Percentiles rank a stretch among this genome's conserved stretches.
phyloP scores from a whole-genome alignment of 371 early-diverging fungal species.

The Mucor lusitanicus region DNA sequence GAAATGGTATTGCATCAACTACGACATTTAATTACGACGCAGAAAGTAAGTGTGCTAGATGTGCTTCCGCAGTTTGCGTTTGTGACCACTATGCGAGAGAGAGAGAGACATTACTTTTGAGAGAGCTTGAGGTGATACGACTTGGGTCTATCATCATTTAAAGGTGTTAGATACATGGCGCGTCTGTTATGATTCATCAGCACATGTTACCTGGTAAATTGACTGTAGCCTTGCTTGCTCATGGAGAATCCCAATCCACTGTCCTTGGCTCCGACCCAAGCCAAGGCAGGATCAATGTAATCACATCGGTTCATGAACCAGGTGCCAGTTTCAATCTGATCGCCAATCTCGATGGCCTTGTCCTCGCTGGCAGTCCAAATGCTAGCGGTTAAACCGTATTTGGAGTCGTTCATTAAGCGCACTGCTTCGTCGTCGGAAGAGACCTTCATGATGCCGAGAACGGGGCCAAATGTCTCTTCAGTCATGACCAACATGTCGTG shows the following conservation, averaged over 20 bases:
- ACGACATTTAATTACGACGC: background rate
- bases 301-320: conserved; percentile 89
- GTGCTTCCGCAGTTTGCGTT: background rate
- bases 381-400: conserved; percentile 83
- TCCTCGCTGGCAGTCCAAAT: conserved; percentile 78
- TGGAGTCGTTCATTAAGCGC: conserved; percentile 77
- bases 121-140: conserved; percentile 51
- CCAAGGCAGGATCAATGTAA: conserved; percentile 77
- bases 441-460: conserved; percentile 77
- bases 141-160: conserved; percentile 42
- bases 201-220: conserved; percentile 56
- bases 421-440: conserved; percentile 78
- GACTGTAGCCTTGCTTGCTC: conserved; percentile 70
- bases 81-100: background rate
- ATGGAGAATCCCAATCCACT: conserved; percentile 78
- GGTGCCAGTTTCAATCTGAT: conserved; percentile 80
- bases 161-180: too few species aligned
- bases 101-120: conserved; percentile 24
- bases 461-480: conserved; percentile 90
- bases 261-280: conserved; percentile 86
- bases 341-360: conserved; percentile 64
- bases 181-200: background rate
- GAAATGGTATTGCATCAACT: background rate
- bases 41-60: background rate
- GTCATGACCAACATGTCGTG: conserved; percentile 80